Evolutionary conservation across 257 asterid genomes (phyloP), one percentile per base, ranked within the genome.

Genomic region (Gentiana macrophylla): DNA sequence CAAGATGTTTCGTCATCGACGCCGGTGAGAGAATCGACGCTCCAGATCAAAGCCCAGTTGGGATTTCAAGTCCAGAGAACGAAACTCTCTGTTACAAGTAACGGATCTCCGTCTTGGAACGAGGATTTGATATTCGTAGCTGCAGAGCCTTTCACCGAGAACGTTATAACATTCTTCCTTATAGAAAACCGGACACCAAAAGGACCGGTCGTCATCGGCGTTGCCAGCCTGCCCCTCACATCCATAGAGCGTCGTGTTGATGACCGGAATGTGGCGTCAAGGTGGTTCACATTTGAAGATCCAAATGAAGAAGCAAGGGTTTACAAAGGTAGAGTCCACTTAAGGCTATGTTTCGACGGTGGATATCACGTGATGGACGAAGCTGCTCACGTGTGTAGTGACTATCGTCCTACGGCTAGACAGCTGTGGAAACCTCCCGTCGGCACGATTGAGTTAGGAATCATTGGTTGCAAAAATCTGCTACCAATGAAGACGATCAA

Each of bases 341-440:
- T 89, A 65, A 64, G 79, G 41, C 69, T 86, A 2, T 89, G 95
- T 45, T 89, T 83, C 5, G 97, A 89, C 37, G 95, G 97, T 59
- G 95, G 97, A 36, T 89, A 89, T 70, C 97, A 86, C 62, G 97
- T 89, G 10, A 80, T 89, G 92, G 97, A 89, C 10, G 97, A 89
- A 56, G 84, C 83, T 0, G 82, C 86, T 37, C 75, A 86, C 12
- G 77, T 78, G n/a, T 83, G 95, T 44, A 86, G 97, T 8, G 97
- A 89, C 55, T 89, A 76, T 37, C 89, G 95, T 33, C 95, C 95
- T 0, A 86, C 95, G 0, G 97, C 97, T 0, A 72, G 92, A 57
- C 97, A 86, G 56, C 86, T 89, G 0, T 89, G 97, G 97, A 89
- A 83, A 70, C 79, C 84, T 3, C 86, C 86, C 0, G 64, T 83